phyloP scores from a whole-genome alignment of 1,284 basidiomycete species.

The Rhodotorula sp. region DNA sequence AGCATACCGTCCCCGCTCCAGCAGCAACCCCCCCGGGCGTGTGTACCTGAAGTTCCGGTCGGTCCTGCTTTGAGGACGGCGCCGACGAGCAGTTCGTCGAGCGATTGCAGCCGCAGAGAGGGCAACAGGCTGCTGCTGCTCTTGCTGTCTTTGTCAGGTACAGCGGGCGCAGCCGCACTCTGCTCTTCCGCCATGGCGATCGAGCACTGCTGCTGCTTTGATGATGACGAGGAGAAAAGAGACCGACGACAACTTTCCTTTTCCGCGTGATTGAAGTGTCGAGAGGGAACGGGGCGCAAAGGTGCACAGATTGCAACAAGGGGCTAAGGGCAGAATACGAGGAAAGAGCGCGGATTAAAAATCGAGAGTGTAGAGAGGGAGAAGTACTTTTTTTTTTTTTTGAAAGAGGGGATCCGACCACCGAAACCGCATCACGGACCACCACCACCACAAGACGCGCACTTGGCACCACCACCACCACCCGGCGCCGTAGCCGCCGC shows the following conservation, averaged over 20 bases:
- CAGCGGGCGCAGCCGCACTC: neutral
- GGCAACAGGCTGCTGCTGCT: neutral
- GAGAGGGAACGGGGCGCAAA: too few relatives aligned
- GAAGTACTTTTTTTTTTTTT: neutral
- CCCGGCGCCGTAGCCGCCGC: too few relatives aligned
- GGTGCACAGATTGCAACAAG: neutral
- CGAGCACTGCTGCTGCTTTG: neutral
- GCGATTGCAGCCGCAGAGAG: constrained; percentile 5
- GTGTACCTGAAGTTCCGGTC: constrained; percentile 7
- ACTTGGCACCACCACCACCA: constrained; percentile 1
- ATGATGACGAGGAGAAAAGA: too few relatives aligned
- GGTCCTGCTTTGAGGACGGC: constrained; percentile 17
- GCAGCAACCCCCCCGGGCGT: neutral
- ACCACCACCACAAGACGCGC: neutral
- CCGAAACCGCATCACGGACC: neutral
- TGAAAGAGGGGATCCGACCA: neutral
- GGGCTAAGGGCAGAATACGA: neutral
- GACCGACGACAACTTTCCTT: too few relatives aligned
- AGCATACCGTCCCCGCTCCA: neutral
- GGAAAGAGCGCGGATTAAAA: neutral
- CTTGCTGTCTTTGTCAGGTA: constrained; percentile 1
- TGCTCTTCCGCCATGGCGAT: neutral
- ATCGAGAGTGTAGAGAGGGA: neutral
- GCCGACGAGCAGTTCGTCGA: constrained; percentile 24
- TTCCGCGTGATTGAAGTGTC: too few relatives aligned